Percentiles rank a stretch among this genome's conserved stretches.
phyloP scores from a whole-genome alignment of 208 protist genomes.

The Trypanosoma boissoni region DNA sequence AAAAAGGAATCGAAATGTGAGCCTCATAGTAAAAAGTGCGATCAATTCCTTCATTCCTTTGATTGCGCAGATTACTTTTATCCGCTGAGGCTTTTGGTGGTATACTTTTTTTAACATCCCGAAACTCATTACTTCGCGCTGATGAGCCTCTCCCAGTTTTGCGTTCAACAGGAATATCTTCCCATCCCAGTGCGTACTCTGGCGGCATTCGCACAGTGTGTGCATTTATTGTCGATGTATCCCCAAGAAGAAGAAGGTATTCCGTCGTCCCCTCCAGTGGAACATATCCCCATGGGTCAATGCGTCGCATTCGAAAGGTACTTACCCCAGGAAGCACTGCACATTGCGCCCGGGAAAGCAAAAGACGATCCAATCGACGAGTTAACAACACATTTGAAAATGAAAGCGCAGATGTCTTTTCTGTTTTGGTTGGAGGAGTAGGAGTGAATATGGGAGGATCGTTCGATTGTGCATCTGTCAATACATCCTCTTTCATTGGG shows the following conservation, averaged over 20 bases:
- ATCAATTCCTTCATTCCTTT: background rate
- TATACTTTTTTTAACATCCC: too few species aligned
- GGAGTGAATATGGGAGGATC: too few species aligned
- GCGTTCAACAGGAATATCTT: constrained; percentile 7
- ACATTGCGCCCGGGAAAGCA: constrained; percentile 32
- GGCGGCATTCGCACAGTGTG: constrained; percentile 23
- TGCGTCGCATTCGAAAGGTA: constrained; percentile 51
- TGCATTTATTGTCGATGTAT: constrained; percentile 33
- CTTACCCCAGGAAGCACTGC: constrained; percentile 54
- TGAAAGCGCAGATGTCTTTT: background rate
- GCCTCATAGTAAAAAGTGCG: constrained; percentile 67
- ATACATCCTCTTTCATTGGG: too few species aligned
- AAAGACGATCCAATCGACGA: constrained; percentile 28
- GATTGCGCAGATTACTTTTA: constrained; percentile 3
- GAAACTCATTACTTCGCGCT: too few species aligned
- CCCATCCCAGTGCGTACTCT: constrained; percentile 1
- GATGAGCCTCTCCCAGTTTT: too few species aligned
- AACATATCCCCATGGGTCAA: constrained; percentile 49
- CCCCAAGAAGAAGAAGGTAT: constrained; percentile 41
- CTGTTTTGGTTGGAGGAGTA: background rate
- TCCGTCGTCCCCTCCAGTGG: constrained; percentile 28
- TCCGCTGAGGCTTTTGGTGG: too few species aligned
- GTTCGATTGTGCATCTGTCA: too few species aligned
- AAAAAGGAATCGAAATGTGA: constrained; percentile 60
- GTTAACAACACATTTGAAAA: constrained; percentile 31